Evolutionary conservation across 1,139 yeast genomes (phyloP), one percentile per base, ranked within the genome.

Genomic region (Yamadazyma blattariae): DNA sequence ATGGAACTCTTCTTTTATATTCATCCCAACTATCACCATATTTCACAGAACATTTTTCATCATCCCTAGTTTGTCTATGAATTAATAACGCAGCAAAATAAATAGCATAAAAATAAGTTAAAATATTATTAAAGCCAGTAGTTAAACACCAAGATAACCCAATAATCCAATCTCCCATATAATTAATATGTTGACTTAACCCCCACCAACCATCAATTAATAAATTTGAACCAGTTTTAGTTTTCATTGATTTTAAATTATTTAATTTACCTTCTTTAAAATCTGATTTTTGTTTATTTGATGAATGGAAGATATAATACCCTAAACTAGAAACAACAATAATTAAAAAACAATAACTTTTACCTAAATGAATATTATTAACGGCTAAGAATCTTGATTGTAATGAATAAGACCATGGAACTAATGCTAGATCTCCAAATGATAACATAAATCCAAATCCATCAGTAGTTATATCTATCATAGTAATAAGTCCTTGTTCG

Each of bases 121-220:
- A 64, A 3, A 89, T 83, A 1, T 95, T 84, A 42, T 67, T 71
- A 52, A 82, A 79, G 11, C 96, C 96, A 2, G 97, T 88, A 14
- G 96, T 82, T 46, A 92, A 68, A 58, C 97, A 89, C 95, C 96
- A 90, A 29, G 95, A 79, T 67, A 87, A 73, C 0, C 97, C 89
- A 54, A 89, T 81, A 33, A 94, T 56, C 94, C 97, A 89, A 62
- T 92, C 98, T 26, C 98, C 98, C 43, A 90, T 74, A 61, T 92
- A 92, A 56, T 92, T 92, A 56, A 88, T 88, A 57, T 92, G 98
- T 48, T 95, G 95, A 6, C 96, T 81, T 27, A 71, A 60, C 3
- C 85, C 86, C 98, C 98, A 92, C 98, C 98, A 92, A 2, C 97
- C 97, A 50, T 88, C 94, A 38, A 80, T 75, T 35, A 92, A 67